Evolutionary conservation across 2,329 filamentous ascomycete species (phyloP), one percentile per base, ranked within the genome.

Genomic region (Metarhizium album): DNA sequence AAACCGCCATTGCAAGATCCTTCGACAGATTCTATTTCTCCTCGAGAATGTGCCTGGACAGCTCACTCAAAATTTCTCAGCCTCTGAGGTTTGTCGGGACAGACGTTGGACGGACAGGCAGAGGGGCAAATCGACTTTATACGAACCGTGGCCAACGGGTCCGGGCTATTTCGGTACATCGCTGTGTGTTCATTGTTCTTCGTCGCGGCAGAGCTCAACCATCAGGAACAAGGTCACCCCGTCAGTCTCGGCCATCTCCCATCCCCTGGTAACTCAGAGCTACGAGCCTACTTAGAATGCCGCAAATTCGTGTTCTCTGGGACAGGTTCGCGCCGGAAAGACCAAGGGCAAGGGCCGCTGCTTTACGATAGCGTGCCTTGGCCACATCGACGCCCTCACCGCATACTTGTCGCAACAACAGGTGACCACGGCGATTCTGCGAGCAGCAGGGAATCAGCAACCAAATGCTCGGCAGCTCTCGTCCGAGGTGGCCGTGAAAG

Each of bases 1-100:
- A 76, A 37, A 72, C 72, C 0, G 72, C 73, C 62, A 66, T 76
- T 24, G 60, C 62, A 5, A 64, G 67, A 14, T 71, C 75, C 0
- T 65, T 70, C 13, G 62, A 68, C 1, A 66, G 67, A 1, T 78
- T 72, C 54, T 76, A 76, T 60, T 79, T 75, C 60, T 78, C 75
- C 0, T 70, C 74, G 20, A 76, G 77, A 52, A 70, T 76, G 47
- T 69, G 67, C 42, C 64, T 75, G 9, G 73, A 76, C 56, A 67
- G 65, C 9, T 67, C 66, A 0, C 58, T 70, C 46, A 69, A 67
- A n/a, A 50, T 57, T 68, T 7, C 57, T 62, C 1, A 61, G 65
- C 46, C 62, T 68, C 9, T 65, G 61, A 53, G 57, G 58, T 3
- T 57, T 69, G 14, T 59, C 61, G 2, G 56, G 53, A 16, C 57